phyloP scores from a whole-genome alignment of 1,284 basidiomycete genomes.

The Mycosarcoma mackinlayi region DNA sequence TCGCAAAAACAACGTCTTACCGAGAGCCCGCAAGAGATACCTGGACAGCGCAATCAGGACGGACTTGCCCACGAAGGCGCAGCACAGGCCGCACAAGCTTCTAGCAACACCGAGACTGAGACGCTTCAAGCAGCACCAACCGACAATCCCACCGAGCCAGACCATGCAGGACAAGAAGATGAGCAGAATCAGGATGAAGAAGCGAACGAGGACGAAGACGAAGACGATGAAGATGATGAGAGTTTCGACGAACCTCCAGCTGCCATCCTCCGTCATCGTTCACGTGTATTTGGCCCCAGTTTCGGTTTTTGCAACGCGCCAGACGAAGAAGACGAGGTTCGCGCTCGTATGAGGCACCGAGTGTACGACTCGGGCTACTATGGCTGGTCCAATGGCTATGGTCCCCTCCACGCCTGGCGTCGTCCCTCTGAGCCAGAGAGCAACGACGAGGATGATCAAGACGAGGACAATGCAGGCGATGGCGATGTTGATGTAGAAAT shows the following conservation, averaged over 20 bases:
- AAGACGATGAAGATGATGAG: constrained; percentile 14
- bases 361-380: constrained; percentile 49
- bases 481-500: constrained; percentile 9
- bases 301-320: constrained; percentile 43
- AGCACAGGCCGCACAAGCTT: constrained; percentile 6
- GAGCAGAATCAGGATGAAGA: constrained; percentile 1
- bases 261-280: constrained; percentile 26
- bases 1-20: constrained; percentile 38
- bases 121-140: background rate
- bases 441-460: constrained; percentile 5
- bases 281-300: constrained; percentile 39
- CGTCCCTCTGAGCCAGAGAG: constrained; percentile 1
- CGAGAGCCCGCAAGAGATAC: constrained; percentile 41
- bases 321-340: constrained; percentile 39
- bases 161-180: background rate
- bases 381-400: constrained; percentile 42
- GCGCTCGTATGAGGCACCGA: constrained; percentile 37
- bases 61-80: constrained; percentile 19
- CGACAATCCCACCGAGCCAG: background rate
- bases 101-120: background rate
- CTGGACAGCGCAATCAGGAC: constrained; percentile 24
- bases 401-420: constrained; percentile 40
- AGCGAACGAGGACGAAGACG: constrained; percentile 1
- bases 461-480: constrained; percentile 10
- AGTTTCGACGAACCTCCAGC: constrained; percentile 41